A percentile compares a stretch with the other conserved stretches of the same genome.
phyloP scores from a whole-genome alignment of 140 eudicot genomes.

The Bidens hawaiensis region DNA sequence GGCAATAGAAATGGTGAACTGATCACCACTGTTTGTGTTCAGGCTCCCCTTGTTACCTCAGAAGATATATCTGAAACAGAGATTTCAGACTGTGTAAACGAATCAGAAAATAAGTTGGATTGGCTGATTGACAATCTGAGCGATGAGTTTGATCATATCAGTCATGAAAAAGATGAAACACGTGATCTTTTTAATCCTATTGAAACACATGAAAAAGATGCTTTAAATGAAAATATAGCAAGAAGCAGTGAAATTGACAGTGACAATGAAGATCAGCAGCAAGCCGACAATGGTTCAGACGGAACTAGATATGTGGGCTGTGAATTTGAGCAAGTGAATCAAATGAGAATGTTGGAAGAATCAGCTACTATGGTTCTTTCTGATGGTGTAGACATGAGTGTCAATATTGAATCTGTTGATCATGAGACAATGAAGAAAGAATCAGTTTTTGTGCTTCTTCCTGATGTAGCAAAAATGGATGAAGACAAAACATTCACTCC shows the following conservation, averaged over 20 bases:
- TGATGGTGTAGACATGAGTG: constrained; percentile 1
- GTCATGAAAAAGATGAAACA: constrained; percentile 9
- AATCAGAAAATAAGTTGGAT: constrained; percentile 12
- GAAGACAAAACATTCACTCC: constrained; percentile 22
- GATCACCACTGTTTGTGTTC: constrained; percentile 2
- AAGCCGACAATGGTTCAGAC: constrained; percentile 9
- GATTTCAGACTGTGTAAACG: constrained; percentile 5
- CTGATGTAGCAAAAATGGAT: constrained; percentile 8
- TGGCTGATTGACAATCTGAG: constrained; percentile 48
- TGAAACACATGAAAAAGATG: constrained; percentile 7
- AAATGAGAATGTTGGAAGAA: constrained; percentile 12
- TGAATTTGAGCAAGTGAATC: constrained; percentile 18
- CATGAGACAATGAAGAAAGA: constrained; percentile 16
- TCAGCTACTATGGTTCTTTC: constrained; percentile 13
- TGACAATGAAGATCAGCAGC: constrained; percentile 20
- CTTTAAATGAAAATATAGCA: constrained; percentile 15
- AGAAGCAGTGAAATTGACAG: constrained; percentile 11
- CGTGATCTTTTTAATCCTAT: background rate
- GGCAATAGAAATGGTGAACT: constrained; percentile 2
- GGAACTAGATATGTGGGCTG: constrained; percentile 15
- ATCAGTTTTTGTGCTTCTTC: constrained; percentile 9
- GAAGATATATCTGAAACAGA: constrained; percentile 12
- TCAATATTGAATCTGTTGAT: background rate
- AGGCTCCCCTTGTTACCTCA: constrained; percentile 8
- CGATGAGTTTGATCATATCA: constrained; percentile 8